These are phyloP conservation scores for Sonneratia alba DNA, from an alignment of 345 rosid genomes.

Conservation along the genomic window DNA sequence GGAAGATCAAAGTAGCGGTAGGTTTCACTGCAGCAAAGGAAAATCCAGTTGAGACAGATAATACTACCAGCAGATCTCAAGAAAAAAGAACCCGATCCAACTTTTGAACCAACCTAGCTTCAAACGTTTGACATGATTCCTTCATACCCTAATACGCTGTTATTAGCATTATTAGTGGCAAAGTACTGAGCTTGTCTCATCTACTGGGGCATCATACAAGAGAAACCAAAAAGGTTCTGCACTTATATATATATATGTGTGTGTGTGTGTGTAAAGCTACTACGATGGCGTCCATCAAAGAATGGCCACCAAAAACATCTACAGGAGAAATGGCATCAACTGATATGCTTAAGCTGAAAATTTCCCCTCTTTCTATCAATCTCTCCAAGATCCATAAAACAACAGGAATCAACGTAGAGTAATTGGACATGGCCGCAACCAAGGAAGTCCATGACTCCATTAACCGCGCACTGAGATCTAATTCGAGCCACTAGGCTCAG, in stretches of 20 bases:
- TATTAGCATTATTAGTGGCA: neutral
- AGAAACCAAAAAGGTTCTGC: neutral
- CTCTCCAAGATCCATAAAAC: neutral
- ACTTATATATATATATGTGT: neutral
- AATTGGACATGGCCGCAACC: neutral
- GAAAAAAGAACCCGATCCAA: neutral
- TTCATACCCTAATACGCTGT: neutral
- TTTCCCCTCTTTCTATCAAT: neutral
- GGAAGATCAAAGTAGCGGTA: constrained; percentile 50
- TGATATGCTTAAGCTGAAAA: neutral
- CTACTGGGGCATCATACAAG: neutral
- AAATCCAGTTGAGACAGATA: neutral
- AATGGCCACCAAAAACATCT: neutral
- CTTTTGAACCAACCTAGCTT: neutral
- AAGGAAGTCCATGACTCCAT: neutral
- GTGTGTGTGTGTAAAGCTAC: neutral
- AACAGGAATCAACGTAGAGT: neutral
- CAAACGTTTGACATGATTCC: neutral
- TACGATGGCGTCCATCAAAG: neutral
- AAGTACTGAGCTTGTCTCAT: neutral
- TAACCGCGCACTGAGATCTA: neutral
- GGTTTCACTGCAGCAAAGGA: constrained; percentile 30
- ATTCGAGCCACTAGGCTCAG: constrained; percentile 4
- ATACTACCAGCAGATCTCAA: neutral
- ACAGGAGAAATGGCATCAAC: neutral